Percentiles rank a stretch among this genome's conserved stretches.
Conservation (phyloP, 345 rosid species). For the Populus nigra region DNA sequence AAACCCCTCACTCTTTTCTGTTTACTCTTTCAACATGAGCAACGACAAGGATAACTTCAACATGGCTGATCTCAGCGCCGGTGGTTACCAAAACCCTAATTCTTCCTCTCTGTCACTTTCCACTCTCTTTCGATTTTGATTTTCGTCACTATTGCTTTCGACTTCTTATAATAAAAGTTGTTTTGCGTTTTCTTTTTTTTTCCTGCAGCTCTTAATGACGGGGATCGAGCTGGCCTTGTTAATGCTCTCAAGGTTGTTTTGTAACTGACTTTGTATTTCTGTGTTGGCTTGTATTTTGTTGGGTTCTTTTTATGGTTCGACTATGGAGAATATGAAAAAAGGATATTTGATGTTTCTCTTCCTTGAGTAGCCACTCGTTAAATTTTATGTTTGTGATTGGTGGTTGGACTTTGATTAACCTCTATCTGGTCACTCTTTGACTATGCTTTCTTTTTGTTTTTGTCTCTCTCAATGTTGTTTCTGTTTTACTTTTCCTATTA, state of each 20-base stretch:
- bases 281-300: not conserved
- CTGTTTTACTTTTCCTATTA: not conserved
- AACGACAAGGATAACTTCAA: slow-evolving; percentile 55
- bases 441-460: not conserved
- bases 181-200: not conserved
- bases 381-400: not conserved
- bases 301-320: not conserved
- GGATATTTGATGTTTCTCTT: not conserved
- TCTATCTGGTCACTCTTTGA: not conserved
- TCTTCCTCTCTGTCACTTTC: not conserved
- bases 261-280: not conserved
- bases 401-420: slow-evolving; percentile 4
- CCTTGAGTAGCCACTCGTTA: not conserved
- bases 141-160: no score
- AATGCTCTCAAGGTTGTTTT: slow-evolving; percentile 73
- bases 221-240: slow-evolving; percentile 72
- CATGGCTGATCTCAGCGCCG: slow-evolving; percentile 70
- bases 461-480: not conserved
- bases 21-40: slow-evolving; percentile 45
- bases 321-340: not conserved
- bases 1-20: not conserved
- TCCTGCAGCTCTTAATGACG: slow-evolving; percentile 61
- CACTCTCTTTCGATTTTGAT: not conserved
- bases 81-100: slow-evolving; percentile 29
- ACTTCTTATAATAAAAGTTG: not conserved